Percentiles rank a stretch among this genome's conserved stretches.
Evolutionary conservation across 106 monocot genomes (phyloP).

Genomic region (Phalaenopsis equestris): DNA sequence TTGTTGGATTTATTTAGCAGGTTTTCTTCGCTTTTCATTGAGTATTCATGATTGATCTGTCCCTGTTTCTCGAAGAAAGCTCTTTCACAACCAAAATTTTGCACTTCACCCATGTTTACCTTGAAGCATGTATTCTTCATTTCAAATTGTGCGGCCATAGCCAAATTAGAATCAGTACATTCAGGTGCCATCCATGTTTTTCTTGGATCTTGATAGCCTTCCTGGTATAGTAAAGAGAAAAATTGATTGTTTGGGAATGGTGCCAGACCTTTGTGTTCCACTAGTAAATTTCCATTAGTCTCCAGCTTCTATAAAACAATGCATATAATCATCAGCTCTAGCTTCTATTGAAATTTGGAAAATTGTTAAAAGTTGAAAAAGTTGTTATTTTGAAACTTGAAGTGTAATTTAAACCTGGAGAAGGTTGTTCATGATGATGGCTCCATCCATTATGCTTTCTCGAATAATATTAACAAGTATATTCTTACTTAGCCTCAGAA

Average conservation of each 20-base stretch:
- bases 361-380: not conserved
- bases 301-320: not conserved
- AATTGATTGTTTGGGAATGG: not conserved
- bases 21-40: not conserved
- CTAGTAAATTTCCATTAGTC: not conserved
- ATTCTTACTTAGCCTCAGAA: constrained; percentile 40
- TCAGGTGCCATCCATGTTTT: not conserved
- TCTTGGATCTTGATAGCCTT: not conserved
- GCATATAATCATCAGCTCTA: not conserved
- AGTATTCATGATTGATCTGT: not conserved
- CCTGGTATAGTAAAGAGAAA: not conserved
- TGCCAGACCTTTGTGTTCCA: not conserved
- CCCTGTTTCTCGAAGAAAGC: not conserved
- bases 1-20: not conserved
- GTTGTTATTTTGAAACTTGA: not conserved
- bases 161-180: not conserved
- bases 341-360: not conserved
- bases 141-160: not conserved
- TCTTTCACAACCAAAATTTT: constrained; percentile 2
- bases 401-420: constrained; percentile 27
- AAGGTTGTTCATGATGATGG: constrained; percentile 46
- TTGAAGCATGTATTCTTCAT: constrained; percentile 9
- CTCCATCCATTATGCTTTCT: constrained; percentile 37
- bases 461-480: constrained; percentile 33
- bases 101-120: constrained; percentile 4